phyloP scores from a whole-genome alignment of 2,329 filamentous ascomycete species.

The Sporothrix variecibatus region DNA sequence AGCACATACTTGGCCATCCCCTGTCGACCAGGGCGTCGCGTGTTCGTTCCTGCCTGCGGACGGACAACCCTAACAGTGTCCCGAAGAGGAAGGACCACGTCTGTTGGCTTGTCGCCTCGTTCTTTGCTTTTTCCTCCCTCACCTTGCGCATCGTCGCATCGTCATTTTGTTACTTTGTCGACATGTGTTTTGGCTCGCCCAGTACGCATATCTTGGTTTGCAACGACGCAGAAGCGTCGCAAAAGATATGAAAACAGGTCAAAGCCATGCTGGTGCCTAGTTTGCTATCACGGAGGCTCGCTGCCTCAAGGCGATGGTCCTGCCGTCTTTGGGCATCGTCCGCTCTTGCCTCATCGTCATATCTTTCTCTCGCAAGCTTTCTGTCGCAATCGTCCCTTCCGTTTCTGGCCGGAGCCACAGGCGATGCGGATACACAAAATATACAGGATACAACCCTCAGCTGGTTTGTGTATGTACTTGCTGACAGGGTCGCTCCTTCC shows the following conservation, averaged over 20 bases:
- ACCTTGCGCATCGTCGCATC: constrained; percentile 15
- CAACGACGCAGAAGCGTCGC: neutral
- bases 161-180: neutral
- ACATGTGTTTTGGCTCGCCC: neutral
- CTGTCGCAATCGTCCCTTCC: neutral
- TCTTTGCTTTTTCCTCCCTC: neutral
- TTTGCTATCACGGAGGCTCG: neutral
- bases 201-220: neutral
- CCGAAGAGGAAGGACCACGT: neutral
- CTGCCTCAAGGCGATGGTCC: neutral
- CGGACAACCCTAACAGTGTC: neutral
- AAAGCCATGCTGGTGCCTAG: constrained; percentile 6
- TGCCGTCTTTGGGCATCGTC: neutral
- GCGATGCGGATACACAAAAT: neutral
- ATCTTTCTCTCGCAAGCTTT: constrained; percentile 1
- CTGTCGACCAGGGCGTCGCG: neutral
- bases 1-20: neutral
- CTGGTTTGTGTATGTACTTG: neutral
- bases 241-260: neutral
- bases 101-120: neutral
- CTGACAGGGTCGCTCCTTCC: constrained; percentile 5
- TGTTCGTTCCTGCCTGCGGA: constrained; percentile 4
- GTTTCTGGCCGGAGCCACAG: neutral
- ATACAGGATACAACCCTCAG: neutral
- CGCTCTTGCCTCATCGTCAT: neutral